phyloP scores from a whole-genome alignment of 1,284 basidiomycete species.

The Coniferiporia sulphurascens region DNA sequence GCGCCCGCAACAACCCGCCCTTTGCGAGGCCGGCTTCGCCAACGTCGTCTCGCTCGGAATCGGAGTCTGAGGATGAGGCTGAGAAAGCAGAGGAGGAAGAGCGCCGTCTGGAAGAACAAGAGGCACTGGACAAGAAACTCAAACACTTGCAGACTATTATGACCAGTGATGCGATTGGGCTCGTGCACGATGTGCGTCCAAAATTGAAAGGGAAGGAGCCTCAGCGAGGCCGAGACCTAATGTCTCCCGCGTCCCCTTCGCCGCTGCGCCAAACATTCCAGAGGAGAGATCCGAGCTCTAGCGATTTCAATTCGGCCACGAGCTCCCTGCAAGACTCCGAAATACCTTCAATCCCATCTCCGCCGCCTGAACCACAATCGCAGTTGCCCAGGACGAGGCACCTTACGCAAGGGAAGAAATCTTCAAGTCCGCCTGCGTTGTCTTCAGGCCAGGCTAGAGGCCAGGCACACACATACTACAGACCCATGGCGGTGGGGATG shows the following conservation, averaged over 20 bases:
- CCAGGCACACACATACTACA: constrained; percentile 41
- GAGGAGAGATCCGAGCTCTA: constrained; percentile 20
- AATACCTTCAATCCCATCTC: constrained; percentile 73
- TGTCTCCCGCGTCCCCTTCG: constrained; percentile 34
- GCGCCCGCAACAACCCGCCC: constrained; percentile 28
- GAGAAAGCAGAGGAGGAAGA: constrained; percentile 63
- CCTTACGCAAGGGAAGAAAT: constrained; percentile 45
- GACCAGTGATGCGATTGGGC: constrained; percentile 64
- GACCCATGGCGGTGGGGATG: constrained; percentile 34
- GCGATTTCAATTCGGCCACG: constrained; percentile 43
- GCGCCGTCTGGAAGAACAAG: constrained; percentile 59
- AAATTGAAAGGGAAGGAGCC: constrained; percentile 32
- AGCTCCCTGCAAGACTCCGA: constrained; percentile 71
- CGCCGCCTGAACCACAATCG: constrained; percentile 46
- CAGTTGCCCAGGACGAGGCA: constrained; percentile 49
- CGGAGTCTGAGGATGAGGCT: constrained; percentile 45
- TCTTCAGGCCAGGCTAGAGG: constrained; percentile 48
- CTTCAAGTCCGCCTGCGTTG: constrained; percentile 54
- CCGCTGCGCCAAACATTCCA: constrained; percentile 53
- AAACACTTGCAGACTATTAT: constrained; percentile 62
- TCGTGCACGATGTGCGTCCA: constrained; percentile 49
- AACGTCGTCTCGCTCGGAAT: constrained; percentile 39
- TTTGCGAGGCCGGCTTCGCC: constrained; percentile 29
- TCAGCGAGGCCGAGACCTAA: constrained; percentile 43
- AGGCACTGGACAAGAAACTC: constrained; percentile 59